phyloP scores from a whole-genome alignment of 1,284 basidiomycete species.

The Somion occarium region DNA sequence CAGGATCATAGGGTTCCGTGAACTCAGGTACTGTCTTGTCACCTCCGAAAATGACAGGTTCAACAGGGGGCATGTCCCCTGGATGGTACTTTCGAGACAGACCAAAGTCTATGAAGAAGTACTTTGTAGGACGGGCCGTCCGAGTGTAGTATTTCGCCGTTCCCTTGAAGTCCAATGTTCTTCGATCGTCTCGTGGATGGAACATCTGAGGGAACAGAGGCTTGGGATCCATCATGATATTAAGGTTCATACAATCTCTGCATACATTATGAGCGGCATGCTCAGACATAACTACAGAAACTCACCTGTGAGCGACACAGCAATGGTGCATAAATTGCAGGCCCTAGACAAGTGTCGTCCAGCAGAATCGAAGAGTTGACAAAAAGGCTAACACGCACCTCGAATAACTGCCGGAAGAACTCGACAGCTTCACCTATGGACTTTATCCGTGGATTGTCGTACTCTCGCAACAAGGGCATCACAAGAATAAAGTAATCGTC shows the following conservation, averaged over 20 bases:
- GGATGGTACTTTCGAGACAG: constrained; percentile 25
- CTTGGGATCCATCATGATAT: constrained; percentile 36
- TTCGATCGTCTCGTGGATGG: constrained; percentile 19
- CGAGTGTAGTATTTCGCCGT: constrained; percentile 24
- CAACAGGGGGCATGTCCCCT: constrained; percentile 5
- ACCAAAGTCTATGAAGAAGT: constrained; percentile 34
- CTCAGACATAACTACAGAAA: neutral
- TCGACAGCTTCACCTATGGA: constrained; percentile 24
- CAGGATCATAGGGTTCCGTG: constrained; percentile 14
- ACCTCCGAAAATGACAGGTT: constrained; percentile 15
- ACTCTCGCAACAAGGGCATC: constrained; percentile 21
- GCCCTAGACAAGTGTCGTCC: constrained; percentile 9
- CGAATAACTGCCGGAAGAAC: constrained; percentile 22
- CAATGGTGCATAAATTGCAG: constrained; percentile 16
- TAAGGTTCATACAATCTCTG: constrained; percentile 36
- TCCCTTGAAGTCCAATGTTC: constrained; percentile 16
- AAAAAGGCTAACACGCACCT: constrained; percentile 19
- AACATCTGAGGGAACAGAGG: constrained; percentile 24
- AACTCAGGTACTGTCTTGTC: constrained; percentile 25
- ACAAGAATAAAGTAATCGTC: constrained; percentile 17
- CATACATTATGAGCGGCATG: constrained; percentile 4
- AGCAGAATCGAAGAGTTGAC: neutral
- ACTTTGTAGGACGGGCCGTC: constrained; percentile 25
- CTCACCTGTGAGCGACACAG: constrained; percentile 14
- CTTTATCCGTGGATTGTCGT: constrained; percentile 16